Evolutionary conservation across 176 grass and related monocot genomes (phyloP).

Genomic region (Phyllostachys edulis): DNA sequence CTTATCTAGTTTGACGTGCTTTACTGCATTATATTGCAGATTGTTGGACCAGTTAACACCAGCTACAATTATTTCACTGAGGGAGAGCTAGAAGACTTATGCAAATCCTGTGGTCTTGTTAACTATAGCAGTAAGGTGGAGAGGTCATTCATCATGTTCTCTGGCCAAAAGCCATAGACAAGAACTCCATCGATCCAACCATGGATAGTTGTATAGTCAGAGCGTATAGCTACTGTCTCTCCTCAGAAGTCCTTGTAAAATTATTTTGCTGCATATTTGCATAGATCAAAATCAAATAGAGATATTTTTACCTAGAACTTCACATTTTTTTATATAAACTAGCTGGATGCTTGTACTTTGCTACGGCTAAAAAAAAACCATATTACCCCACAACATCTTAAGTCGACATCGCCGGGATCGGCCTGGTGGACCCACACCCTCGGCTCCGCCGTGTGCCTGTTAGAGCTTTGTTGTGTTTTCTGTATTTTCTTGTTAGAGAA

Average conservation of each 20-base stretch:
- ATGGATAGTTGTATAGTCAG: not conserved
- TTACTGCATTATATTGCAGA: conserved; percentile 43
- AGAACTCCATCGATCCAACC: not conserved
- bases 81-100: conserved; percentile 83
- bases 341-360: too few relatives aligned
- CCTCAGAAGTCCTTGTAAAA: not conserved
- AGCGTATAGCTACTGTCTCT: not conserved
- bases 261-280: not conserved
- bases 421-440: too few relatives aligned
- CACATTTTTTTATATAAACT: too few relatives aligned
- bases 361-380: too few relatives aligned
- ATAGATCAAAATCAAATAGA: too few relatives aligned
- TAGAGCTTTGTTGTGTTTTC: too few relatives aligned
- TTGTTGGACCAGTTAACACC: conserved; percentile 63
- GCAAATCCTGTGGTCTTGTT: conserved; percentile 79
- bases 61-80: conserved; percentile 91
- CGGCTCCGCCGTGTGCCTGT: too few relatives aligned
- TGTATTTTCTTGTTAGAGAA: too few relatives aligned
- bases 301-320: too few relatives aligned
- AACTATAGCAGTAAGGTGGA: conserved; percentile 78
- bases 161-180: conserved; percentile 69
- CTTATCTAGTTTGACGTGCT: conserved; percentile 5
- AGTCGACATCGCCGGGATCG: too few relatives aligned
- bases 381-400: too few relatives aligned
- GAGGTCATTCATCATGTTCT: conserved; percentile 95